Base-by-base conservation (phyloP, 2,329 filamentous ascomycete genomes). In the Dactylellina drechsleri region DNA sequence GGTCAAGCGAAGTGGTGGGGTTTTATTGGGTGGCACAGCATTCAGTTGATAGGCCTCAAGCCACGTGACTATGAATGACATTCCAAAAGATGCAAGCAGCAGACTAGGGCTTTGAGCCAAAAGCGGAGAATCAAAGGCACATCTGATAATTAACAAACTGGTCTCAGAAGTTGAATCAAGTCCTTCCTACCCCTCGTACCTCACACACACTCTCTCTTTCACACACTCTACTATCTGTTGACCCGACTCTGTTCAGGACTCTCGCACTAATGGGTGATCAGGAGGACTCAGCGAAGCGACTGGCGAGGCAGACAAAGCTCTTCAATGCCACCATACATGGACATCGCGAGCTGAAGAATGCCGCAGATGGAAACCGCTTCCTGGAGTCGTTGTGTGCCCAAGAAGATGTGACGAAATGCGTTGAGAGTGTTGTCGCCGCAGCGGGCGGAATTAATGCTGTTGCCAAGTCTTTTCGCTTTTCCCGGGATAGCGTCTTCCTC, bases 351-450 rank as follows among this genome's bases (percentile, higher is more conserved):
- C 60, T 86, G 6, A 80, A 81, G 15, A 83, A 78, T 4, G 43
- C 80, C 16, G 79, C 79, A 8, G 82, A 85, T 76, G 82, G 81
- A 4, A 83, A 82, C 40, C 81, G 83, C 4, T 85, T 87, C 59
- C 47, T 87, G 2, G 85, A 87, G 77, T 83, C 85, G 0, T 76
- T 86, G 4, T 83, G 82, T 73, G 77, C 78, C 6, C 82, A 86
- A 76, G 52, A 77, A 1, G 83, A 86, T 76, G 80, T 77, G 2
- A 79, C 81, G 23, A 80, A 78, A 12, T 84, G 83, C 75, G 80
- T 84, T 8, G 82, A 85, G 40, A 81, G 79, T 31, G 41, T 86
- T 41, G 77, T 84, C 6, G 78, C 83, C 26, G 83, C 80, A 49
- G 68, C 78, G 10, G 45, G 76, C 10, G 82, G 80, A 1, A 77